Evolutionary conservation across 108 stramenopile genomes (phyloP).

Genomic region (Bacterosira constricta): DNA sequence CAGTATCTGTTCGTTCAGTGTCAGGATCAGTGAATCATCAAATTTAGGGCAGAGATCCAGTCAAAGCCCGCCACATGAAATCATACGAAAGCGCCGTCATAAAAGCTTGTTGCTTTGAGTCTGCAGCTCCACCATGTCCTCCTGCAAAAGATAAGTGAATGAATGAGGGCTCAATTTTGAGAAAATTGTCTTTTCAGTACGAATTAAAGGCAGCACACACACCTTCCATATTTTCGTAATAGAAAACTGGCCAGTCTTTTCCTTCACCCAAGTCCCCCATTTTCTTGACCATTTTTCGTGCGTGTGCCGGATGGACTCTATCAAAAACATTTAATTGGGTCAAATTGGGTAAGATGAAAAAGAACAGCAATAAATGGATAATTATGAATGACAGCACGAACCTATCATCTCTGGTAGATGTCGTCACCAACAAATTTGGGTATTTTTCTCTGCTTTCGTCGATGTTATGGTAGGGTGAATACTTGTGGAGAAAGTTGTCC

Average conservation of each 20-base stretch:
- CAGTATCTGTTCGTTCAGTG: too few relatives aligned
- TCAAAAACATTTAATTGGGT: too few relatives aligned
- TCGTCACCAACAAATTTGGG: conserved; percentile 85
- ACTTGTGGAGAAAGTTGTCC: conserved; percentile 82
- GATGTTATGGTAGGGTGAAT: conserved; percentile 93
- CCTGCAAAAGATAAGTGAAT: too few relatives aligned
- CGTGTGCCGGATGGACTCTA: conserved; percentile 95
- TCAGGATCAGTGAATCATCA: too few relatives aligned
- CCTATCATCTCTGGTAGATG: conserved; percentile 91
- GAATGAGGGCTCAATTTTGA: too few relatives aligned
- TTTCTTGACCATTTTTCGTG: conserved; percentile 90
- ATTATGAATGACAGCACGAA: too few relatives aligned
- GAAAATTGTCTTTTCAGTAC: too few relatives aligned
- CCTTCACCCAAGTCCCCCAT: conserved; percentile 74
- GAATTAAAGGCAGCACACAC: too few relatives aligned
- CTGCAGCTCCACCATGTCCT: conserved; percentile 93
- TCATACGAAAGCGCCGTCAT: conserved; percentile 80
- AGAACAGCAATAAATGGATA: too few relatives aligned
- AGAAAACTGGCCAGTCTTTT: conserved; percentile 85
- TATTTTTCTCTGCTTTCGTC: conserved; percentile 57
- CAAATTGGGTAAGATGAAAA: too few relatives aligned
- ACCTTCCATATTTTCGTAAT: conserved; percentile 96
- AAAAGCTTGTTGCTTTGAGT: conserved; percentile 86
- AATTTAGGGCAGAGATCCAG: conserved; percentile 31
- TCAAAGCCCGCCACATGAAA: conserved; percentile 83